Base-by-base conservation (phyloP, 441 rosid genomes). In the Populus hybrid region DNA sequence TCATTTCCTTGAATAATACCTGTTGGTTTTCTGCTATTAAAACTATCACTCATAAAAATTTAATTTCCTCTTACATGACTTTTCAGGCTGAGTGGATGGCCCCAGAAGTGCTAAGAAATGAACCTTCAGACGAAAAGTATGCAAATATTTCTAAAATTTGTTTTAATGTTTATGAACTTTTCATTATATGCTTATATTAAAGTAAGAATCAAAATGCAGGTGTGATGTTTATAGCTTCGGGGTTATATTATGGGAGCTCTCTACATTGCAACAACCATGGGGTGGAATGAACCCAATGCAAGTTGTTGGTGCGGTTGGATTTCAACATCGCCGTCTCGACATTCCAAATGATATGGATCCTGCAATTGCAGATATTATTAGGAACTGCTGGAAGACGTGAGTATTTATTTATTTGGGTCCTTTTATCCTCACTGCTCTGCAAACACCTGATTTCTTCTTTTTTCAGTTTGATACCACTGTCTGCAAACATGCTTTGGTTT, bases 41-140 rank as follows among this genome's bases (percentile, higher is more conserved):
- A 50, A 73, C 26, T 16, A 5, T 4, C 18, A 6, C 9, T 74
- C 20, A 63, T 14, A 35, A 63, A 28, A 31, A 56, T 40, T 76
- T 33, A 65, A 61, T 24, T 77, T 64, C 24, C n/a, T 82, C 18
- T 76, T 74, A 28, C 80, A 35, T 75, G 11, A 63, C 14, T 82
- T 68, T 82, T 84, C 87, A 95, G 99, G 98, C 99, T 61, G 99
- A 95, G 87, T 95, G 99, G 99, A 95, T 95, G 98, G 99, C 99
- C 79, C 99, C 99, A 35, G 99, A 95, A 88, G 97, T 95, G 82
- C 94, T 95, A 56, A 87, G 94, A 88, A 95, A 95, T 72, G 98
- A 95, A 83, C 99, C 95, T 82, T 92, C 98, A 77, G 82, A 94
- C 78, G 99, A 95, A 85, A 95, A 95, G 99, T 95, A 94, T 59